A percentile compares a stretch with the other conserved stretches of the same genome.
These are phyloP conservation scores for Lenwebbia sp. DNA, from an alignment of 345 rosid species.

Conservation along the genomic window DNA sequence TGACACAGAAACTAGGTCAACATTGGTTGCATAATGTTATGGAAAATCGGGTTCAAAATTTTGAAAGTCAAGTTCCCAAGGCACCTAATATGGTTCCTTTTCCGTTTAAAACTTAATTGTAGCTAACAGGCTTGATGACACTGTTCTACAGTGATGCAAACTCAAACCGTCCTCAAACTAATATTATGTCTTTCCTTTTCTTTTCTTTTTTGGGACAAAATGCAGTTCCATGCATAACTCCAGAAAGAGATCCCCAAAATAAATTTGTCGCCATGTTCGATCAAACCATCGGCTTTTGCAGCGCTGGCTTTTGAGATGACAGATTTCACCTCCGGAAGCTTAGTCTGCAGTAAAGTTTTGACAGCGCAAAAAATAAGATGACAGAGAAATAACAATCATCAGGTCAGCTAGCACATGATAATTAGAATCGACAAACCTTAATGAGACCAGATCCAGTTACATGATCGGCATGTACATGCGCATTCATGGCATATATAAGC, in stretches of 20 bases:
- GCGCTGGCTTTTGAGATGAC: constrained; percentile 74
- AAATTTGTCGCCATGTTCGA: constrained; percentile 63
- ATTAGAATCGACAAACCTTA: constrained; percentile 31
- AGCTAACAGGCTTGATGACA: not conserved
- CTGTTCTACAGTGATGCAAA: not conserved
- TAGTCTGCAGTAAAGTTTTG: constrained; percentile 28
- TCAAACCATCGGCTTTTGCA: constrained; percentile 64
- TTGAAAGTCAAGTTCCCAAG: too few species aligned
- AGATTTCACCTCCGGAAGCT: constrained; percentile 54
- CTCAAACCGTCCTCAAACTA: not conserved
- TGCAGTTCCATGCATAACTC: constrained; percentile 28
- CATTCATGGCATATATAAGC: constrained; percentile 75
- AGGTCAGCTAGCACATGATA: not conserved
- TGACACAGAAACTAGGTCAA: too few species aligned
- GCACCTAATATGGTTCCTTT: too few species aligned
- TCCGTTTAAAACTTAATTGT: not conserved
- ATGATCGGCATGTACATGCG: constrained; percentile 98
- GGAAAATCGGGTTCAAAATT: too few species aligned
- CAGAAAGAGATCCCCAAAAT: constrained; percentile 54
- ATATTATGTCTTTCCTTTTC: not conserved
- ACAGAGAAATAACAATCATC: not conserved
- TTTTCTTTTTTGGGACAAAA: not conserved
- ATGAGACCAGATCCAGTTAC: constrained; percentile 83
- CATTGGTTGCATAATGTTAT: too few species aligned
- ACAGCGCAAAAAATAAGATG: not conserved